These are phyloP conservation scores for Cetradonia linearis DNA, from an alignment of 495 filamentous ascomycete species.

Conservation along the genomic window DNA sequence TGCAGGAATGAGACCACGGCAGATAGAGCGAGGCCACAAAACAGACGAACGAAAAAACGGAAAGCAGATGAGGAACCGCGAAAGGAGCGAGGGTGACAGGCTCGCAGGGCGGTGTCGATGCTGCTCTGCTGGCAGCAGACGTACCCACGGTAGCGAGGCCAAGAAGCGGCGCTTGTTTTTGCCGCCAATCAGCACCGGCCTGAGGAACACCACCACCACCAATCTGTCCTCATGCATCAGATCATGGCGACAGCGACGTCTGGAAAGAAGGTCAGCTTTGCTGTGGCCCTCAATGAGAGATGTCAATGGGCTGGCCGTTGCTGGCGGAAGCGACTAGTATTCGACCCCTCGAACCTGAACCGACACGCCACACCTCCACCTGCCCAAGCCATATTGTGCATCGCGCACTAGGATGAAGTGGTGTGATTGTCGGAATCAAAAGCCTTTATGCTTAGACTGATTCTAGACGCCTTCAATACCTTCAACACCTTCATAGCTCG, in stretches of 20 bases:
- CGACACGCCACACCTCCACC: neutral
- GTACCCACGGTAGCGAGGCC: neutral
- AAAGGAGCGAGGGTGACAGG: neutral
- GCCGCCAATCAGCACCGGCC: neutral
- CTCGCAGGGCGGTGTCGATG: neutral
- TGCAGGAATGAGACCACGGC: neutral
- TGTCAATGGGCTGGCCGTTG: neutral
- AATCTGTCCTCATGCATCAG: neutral
- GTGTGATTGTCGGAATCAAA: neutral
- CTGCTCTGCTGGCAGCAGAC: neutral
- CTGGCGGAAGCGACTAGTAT: neutral
- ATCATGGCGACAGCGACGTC: neutral
- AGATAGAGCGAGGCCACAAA: neutral
- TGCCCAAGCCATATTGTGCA: no score
- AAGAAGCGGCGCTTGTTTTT: slow-evolving; percentile 8
- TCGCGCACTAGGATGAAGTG: no score
- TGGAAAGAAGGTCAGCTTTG: neutral
- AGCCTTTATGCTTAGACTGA: neutral
- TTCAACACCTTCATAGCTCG: no score
- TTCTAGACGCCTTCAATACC: neutral
- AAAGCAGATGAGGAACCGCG: neutral
- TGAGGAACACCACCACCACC: neutral
- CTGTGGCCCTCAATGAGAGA: neutral
- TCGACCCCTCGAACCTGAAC: neutral
- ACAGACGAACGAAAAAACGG: neutral